phyloP scores from a whole-genome alignment of 257 asterid species.

The Capsicum chinense region DNA sequence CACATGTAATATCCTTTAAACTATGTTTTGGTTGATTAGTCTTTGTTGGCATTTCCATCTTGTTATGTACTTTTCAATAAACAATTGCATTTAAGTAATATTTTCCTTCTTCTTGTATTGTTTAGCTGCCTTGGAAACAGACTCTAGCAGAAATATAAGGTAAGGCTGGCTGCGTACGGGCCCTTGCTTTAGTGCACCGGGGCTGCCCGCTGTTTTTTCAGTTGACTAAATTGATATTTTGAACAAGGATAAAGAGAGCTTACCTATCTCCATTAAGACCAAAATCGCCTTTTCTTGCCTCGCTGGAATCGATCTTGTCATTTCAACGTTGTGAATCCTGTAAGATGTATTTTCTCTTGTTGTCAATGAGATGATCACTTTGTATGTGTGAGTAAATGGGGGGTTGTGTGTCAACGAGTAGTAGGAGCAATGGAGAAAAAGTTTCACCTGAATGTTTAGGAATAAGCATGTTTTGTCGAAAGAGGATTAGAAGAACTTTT shows the following conservation, averaged over 20 bases:
- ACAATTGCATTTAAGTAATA: constrained; percentile 50
- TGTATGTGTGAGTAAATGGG: constrained; percentile 74
- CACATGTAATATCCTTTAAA: constrained; percentile 71
- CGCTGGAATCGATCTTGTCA: constrained; percentile 47
- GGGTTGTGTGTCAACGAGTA: too few species aligned
- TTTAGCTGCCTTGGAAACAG: too few species aligned
- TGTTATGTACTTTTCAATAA: constrained; percentile 34
- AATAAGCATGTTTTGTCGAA: constrained; percentile 57
- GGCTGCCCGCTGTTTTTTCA: constrained; percentile 59
- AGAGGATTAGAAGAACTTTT: constrained; percentile 60
- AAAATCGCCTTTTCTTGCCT: constrained; percentile 36
- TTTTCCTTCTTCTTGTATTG: too few species aligned
- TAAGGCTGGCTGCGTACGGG: too few species aligned
- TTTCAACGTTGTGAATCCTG: constrained; percentile 30
- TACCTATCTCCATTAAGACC: constrained; percentile 19
- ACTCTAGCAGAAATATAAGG: too few species aligned
- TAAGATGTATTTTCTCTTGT: constrained; percentile 42
- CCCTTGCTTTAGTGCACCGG: too few species aligned
- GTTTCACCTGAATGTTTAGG: constrained; percentile 68
- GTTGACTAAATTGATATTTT: constrained; percentile 52
- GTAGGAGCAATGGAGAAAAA: constrained; percentile 73
- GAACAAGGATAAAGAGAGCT: constrained; percentile 48
- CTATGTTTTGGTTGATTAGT: constrained; percentile 42
- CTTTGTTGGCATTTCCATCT: constrained; percentile 41
- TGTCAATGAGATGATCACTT: constrained; percentile 50